Evolutionary conservation across 78 protist species (phyloP), one percentile per base, ranked within the genome.

Genomic region (Isochrysis galbana): DNA sequence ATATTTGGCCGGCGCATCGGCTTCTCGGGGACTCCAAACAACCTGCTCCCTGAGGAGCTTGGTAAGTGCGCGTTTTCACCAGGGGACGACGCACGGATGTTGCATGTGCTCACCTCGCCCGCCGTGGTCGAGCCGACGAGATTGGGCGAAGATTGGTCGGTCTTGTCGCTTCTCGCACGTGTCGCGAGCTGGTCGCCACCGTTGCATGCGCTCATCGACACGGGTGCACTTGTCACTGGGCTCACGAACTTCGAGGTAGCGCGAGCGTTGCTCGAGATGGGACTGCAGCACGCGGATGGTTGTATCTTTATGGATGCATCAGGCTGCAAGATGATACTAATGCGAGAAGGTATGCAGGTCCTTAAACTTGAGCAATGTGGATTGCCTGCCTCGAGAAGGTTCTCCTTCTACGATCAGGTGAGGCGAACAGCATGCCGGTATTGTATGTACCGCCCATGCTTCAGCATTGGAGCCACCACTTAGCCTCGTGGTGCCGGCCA

Each of bases 1-100:
- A 67, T 90, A 32, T 93, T 74, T n/a, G 80, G 87, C 17, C 17
- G 45, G 0, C 93, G 96, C 5, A 19, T 95, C 36, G 96, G 96
- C 25, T 96, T 96, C 90, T 90, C 94, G 3, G 98, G 98, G 54
- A 96, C 98, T 36, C 98, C 98, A 22, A 87, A 92, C 7, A 74
- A 93, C 86, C 95, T 96, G n/a, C 69, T 96, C 41, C 98, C 98
- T 1, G 47, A 89, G 45, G 98, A 95, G 47, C 94, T 95, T 42
- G 69, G 89, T 32, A 67, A 42, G 82, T 95, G 46, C 94, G 94
- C 5, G 23, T 96, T 95, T 89, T 96, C 95, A 29, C 44, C 70
- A 0, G 96, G 96, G 45, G 69, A 90, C 26, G 97, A 96, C 86
- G 97, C 95, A 5, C 51, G 77, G 67, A 93, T 96, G 88, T 36